These are phyloP conservation scores for Sungouiella thailandica DNA, from an alignment of 805 yeast species.

Conservation along the genomic window DNA sequence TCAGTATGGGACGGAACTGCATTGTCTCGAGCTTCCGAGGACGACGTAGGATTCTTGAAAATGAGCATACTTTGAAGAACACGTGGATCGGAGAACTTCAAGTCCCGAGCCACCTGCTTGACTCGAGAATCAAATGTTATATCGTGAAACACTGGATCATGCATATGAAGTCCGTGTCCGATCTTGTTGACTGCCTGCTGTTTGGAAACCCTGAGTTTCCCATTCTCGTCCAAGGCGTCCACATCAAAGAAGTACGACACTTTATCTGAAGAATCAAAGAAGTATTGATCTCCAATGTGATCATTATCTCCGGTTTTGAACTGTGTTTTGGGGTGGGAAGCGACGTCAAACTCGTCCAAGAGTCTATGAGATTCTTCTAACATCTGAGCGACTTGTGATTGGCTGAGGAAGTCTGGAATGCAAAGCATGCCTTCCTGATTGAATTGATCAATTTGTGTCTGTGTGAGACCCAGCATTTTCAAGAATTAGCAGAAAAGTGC, in stretches of 20 bases:
- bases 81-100: constrained; percentile 59
- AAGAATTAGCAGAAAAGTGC: too few species aligned
- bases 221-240: constrained; percentile 54
- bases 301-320: constrained; percentile 57
- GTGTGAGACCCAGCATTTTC: constrained; percentile 29
- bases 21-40: constrained; percentile 29
- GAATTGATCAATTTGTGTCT: constrained; percentile 47
- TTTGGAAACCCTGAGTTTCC: constrained; percentile 49
- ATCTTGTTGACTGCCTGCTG: constrained; percentile 65
- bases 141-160: constrained; percentile 43
- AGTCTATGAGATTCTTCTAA: constrained; percentile 41
- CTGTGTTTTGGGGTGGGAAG: constrained; percentile 61
- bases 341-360: constrained; percentile 45
- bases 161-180: constrained; percentile 71
- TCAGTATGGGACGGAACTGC: constrained; percentile 79
- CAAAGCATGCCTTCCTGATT: constrained; percentile 57
- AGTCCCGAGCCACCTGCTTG: constrained; percentile 44
- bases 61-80: constrained; percentile 77
- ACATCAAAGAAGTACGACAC: constrained; percentile 66
- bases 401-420: constrained; percentile 48
- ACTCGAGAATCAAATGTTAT: constrained; percentile 51
- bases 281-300: constrained; percentile 72
- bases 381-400: constrained; percentile 36
- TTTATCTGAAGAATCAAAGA: constrained; percentile 64
- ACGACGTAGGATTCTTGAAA: constrained; percentile 58